Evolutionary conservation across 1,139 yeast genomes (phyloP), one percentile per base, ranked within the genome.

Genomic region (Diutina sp.): DNA sequence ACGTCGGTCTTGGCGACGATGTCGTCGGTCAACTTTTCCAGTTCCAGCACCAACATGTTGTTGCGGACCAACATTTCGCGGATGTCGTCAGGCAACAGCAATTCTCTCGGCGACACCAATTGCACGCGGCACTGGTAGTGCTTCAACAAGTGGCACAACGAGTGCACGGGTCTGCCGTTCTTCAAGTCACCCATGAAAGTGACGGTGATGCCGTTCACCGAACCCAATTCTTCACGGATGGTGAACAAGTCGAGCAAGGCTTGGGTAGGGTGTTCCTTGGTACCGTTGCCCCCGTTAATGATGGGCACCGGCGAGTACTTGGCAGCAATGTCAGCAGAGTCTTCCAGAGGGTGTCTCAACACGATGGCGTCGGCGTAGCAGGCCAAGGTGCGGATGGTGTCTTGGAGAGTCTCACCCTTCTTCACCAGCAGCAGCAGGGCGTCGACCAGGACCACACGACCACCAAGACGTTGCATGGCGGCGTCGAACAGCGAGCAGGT

Each of bases 391-490:
- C 99, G 84, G 63, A 95, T 83, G 55, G 99, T 93, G 69, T 95
- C 99, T 75, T 93, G 98, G 67, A 95, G 79, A 56, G 98, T 88
- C 78, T 95, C 99, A 62, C 99, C 99, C 80, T 95, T 95, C 77
- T 90, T 89, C 57, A 91, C 96, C 32, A 97, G 90, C 25, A 98
- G 90, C 53, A 93, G 79, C 60, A 82, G 83, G 59, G 95, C 87
- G 62, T 89, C 79, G 62, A 95, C 87, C 57, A 95, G 82, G 64
- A 95, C 88, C 63, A 91, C 97, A 72, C 96, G 85, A 69, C 99
- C 99, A 71, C 99, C 99, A 66, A 95, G 80, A 77, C 99, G 87
- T 79, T 95, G 98, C 99, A 95, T 95, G 60, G 99, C 99, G 65
- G 97, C 97, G 71, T 95, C 96, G 70, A 95, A 95, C 1, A 98